These are phyloP conservation scores for Beauveria scarabaeidicola DNA, from an alignment of 2,329 filamentous ascomycete genomes.

Conservation along the genomic window DNA sequence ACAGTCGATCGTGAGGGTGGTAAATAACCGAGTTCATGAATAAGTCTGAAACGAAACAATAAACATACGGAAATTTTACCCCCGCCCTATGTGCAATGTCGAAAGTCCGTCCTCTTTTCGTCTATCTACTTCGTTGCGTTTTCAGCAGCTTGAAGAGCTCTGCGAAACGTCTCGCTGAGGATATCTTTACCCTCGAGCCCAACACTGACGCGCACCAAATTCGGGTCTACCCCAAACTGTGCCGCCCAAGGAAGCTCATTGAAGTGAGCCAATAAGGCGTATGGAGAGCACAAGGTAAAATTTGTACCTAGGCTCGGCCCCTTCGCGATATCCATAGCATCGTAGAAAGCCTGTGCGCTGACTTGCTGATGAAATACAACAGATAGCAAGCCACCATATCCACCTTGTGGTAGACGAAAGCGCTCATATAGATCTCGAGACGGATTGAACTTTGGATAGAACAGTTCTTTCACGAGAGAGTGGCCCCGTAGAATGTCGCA, in stretches of 20 bases:
- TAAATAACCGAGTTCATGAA: not conserved
- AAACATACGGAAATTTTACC: not conserved
- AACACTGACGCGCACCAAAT: conserved; percentile 79
- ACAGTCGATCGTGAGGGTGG: not conserved
- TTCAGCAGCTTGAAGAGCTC: conserved; percentile 57
- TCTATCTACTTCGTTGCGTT: not conserved
- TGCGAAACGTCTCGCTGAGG: conserved; percentile 54
- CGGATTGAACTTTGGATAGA: conserved; percentile 76
- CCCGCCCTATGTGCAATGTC: not conserved
- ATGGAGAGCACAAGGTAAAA: conserved; percentile 87
- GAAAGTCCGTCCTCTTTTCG: not conserved
- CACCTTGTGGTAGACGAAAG: conserved; percentile 63
- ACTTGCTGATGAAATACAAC: conserved; percentile 64
- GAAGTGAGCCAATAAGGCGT: conserved; percentile 87
- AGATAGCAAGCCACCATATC: conserved; percentile 85
- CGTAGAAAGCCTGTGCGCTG: conserved; percentile 75
- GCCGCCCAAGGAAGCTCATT: conserved; percentile 85
- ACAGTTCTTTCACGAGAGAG: conserved; percentile 62
- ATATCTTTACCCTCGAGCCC: conserved; percentile 72
- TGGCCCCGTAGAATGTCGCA: conserved; percentile 59
- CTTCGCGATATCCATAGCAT: conserved; percentile 79
- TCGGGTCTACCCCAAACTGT: conserved; percentile 69
- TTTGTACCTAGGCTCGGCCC: conserved; percentile 94
- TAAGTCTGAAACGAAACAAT: not conserved
- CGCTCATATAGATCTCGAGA: conserved; percentile 68